phyloP scores from a whole-genome alignment of 768 basidiomycete genomes.

The Cystofilobasidium ferigula region DNA sequence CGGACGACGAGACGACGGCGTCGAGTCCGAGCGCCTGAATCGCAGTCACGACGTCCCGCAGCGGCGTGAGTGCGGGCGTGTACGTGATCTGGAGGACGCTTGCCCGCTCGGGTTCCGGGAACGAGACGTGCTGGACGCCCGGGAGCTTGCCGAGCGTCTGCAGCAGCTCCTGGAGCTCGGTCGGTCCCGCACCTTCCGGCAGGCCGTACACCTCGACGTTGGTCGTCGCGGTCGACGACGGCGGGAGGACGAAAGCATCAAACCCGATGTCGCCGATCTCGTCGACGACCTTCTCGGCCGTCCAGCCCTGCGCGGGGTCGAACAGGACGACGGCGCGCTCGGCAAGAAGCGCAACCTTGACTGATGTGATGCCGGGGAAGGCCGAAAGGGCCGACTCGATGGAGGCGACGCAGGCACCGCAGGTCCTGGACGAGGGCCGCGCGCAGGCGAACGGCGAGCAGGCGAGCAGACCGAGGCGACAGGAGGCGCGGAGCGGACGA shows the following conservation, averaged over 20 bases:
- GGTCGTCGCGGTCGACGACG: slow-evolving; percentile 29
- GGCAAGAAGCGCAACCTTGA: slow-evolving; percentile 93
- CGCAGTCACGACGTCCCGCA: slow-evolving; percentile 77
- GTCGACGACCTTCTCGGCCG: slow-evolving; percentile 63
- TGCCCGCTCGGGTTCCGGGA: slow-evolving; percentile 41
- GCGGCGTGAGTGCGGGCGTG: slow-evolving; percentile 47
- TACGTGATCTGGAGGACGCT: slow-evolving; percentile 35
- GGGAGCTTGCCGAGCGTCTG: slow-evolving; percentile 62
- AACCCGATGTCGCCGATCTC: slow-evolving; percentile 91
- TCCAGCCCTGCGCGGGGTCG: slow-evolving; percentile 63
- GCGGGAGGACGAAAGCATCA: slow-evolving; percentile 67
- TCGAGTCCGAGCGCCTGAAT: slow-evolving; percentile 85
- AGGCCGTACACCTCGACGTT: slow-evolving; percentile 24
- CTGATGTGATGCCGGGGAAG: slow-evolving; percentile 76
- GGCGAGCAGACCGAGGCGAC: not conserved
- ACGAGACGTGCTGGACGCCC: slow-evolving; percentile 67
- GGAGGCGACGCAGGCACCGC: slow-evolving; percentile 39
- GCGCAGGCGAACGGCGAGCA: not conserved
- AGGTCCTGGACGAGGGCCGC: no score
- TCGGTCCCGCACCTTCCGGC: not conserved
- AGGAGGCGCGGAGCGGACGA: not conserved
- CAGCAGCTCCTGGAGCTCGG: slow-evolving; percentile 45
- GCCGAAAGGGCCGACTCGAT: slow-evolving; percentile 35
- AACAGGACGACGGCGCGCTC: slow-evolving; percentile 87
- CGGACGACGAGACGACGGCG: slow-evolving; percentile 62